Evolutionary conservation across 2,329 filamentous ascomycete genomes (phyloP).

Genomic region (Purpureocillium lavendulum): DNA sequence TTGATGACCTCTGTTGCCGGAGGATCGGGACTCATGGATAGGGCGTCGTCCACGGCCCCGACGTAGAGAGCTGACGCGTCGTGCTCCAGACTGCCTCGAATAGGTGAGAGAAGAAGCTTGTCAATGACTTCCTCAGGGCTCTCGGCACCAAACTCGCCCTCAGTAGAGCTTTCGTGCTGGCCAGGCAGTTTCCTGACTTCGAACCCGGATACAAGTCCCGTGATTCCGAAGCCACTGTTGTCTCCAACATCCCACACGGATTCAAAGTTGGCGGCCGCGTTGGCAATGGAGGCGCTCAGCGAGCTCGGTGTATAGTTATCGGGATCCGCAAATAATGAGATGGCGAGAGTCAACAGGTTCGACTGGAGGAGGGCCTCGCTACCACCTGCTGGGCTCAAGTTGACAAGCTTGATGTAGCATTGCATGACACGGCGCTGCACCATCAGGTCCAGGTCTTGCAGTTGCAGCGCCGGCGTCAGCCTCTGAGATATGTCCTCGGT

Average conservation of each 20-base stretch:
- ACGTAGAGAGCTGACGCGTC: conserved; percentile 79
- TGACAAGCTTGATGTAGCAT: conserved; percentile 87
- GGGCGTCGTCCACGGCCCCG: conserved; percentile 28
- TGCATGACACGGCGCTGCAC: conserved; percentile 87
- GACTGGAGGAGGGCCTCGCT: conserved; percentile 84
- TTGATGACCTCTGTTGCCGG: conserved; percentile 92
- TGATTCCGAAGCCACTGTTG: conserved; percentile 91
- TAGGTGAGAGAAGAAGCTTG: conserved; percentile 54
- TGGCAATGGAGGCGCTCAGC: conserved; percentile 84
- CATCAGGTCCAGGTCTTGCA: conserved; percentile 88
- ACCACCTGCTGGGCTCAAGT: conserved; percentile 75
- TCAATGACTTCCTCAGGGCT: conserved; percentile 60
- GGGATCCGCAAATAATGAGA: conserved; percentile 87
- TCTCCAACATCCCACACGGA: conserved; percentile 92
- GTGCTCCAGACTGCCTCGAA: conserved; percentile 79
- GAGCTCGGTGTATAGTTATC: conserved; percentile 81
- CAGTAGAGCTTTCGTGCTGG: conserved; percentile 46
- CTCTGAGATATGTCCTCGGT: conserved; percentile 81
- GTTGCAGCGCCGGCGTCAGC: conserved; percentile 74
- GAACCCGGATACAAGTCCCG: conserved; percentile 73
- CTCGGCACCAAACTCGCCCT: conserved; percentile 38
- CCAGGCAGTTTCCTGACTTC: conserved; percentile 62
- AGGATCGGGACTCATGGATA: conserved; percentile 55
- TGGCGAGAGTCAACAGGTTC: conserved; percentile 80
- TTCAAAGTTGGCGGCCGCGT: conserved; percentile 82